Evolutionary conservation across 1,284 basidiomycete species (phyloP), one percentile per base, ranked within the genome.

Genomic region (Cryptococcus depauperatus): DNA sequence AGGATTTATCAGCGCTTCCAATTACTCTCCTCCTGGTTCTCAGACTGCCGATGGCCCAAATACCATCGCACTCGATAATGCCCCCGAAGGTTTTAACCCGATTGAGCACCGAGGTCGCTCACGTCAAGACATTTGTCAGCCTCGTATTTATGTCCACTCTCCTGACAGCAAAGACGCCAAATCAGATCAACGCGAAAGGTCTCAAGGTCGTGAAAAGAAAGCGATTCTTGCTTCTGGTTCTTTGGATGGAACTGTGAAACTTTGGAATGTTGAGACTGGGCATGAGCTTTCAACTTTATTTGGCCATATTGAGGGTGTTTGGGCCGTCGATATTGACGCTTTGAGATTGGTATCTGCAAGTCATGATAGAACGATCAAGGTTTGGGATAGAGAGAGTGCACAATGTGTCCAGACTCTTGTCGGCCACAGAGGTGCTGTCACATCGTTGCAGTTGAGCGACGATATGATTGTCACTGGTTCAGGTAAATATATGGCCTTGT

Each of bases 401-500:
- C 78, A 78, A 47, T 96, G 91, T 59, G 83, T 83, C 16, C 79
- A 87, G 42, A 98, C 95, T 1, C 77, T 98, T 4, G 86, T 95
- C 16, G 93, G 92, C 1, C 95, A 98, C 66, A 79, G 88, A 38
- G 91, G 87, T 25, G 89, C 93, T 3, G 91, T 97, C 38, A 96
- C 88, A 16, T 89, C 88, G 58, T 74, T 97, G 28, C 83, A 81
- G 26, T 76, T 98, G 3, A 87, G 85, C 1, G 93, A 97, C 67
- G 92, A 96, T 69, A 92, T 92, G 73, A 87, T 97, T 48, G 82
- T 97, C 5, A 91, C 88, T 25, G 93, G 92, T 2, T 86, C 87
- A 49, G 93, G 96, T 68, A 89, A 95, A 60, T 34, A 8, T n/a
- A 8, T 13, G 13, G n/a, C 18, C 22, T 11, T 33, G 34, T 21